These are phyloP conservation scores for Truncatella angustata DNA, from an alignment of 2,329 filamentous ascomycete genomes.

Conservation along the genomic window DNA sequence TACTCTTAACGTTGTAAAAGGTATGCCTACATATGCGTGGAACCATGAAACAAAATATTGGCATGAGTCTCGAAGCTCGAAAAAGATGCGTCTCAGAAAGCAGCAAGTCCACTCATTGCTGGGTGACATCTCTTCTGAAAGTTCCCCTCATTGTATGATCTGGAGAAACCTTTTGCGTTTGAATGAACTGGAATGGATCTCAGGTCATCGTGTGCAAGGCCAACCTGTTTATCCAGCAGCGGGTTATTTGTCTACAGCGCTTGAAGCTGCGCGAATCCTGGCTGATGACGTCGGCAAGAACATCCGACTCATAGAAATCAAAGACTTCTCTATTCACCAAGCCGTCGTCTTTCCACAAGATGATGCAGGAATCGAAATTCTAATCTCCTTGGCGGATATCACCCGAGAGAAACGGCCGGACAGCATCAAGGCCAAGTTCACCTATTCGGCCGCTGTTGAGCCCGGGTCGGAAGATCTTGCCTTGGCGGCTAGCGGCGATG, in stretches of 20 bases:
- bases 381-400: slow-evolving; percentile 6
- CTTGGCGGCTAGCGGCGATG: neutral
- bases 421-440: slow-evolving; percentile 7
- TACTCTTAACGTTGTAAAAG: slow-evolving; percentile 9
- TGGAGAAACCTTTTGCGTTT: slow-evolving; percentile 14
- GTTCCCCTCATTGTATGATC: slow-evolving; percentile 3
- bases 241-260: slow-evolving; percentile 14
- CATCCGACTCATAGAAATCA: slow-evolving; percentile 14
- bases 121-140: slow-evolving; percentile 11
- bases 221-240: slow-evolving; percentile 18
- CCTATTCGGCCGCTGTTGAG: slow-evolving; percentile 1
- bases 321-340: slow-evolving; percentile 15
- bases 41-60: slow-evolving; percentile 14
- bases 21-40: slow-evolving; percentile 16
- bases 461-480: neutral
- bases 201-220: slow-evolving; percentile 15
- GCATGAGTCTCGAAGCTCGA: slow-evolving; percentile 15
- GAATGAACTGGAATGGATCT: slow-evolving; percentile 14
- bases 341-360: slow-evolving; percentile 13
- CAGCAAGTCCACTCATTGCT: slow-evolving; percentile 11
- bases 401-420: neutral
- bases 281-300: neutral
- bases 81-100: neutral
- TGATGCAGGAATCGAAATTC: slow-evolving; percentile 13
- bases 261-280: slow-evolving; percentile 13